Evolutionary conservation across 805 yeast species (phyloP).

Genomic region (Hanseniaspora nectarophila): DNA sequence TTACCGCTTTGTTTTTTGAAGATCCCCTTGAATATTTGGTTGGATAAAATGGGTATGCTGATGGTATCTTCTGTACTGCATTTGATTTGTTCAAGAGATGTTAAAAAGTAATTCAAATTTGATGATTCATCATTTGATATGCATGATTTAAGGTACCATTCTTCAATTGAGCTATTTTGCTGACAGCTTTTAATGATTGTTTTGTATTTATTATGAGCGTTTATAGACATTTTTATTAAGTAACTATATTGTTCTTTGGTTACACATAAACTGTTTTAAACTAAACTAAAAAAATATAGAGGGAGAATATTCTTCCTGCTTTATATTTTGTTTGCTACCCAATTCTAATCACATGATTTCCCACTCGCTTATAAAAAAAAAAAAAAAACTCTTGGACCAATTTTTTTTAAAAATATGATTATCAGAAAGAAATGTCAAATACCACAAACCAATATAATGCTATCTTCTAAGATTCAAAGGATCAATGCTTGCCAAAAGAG

Average conservation of each 20-base stretch:
- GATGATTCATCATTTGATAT: background rate
- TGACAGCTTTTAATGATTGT: too few species aligned
- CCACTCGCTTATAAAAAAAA: too few species aligned
- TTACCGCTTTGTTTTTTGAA: constrained; percentile 2
- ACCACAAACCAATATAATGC: background rate
- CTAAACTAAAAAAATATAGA: too few species aligned
- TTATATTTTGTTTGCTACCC: too few species aligned
- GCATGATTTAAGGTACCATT: background rate
- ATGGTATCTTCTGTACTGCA: background rate
- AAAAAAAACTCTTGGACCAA: too few species aligned
- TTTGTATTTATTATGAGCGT: background rate
- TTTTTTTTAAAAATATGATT: too few species aligned
- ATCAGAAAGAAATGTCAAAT: background rate
- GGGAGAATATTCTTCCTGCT: too few species aligned
- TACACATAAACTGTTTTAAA: too few species aligned
- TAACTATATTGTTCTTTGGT: too few species aligned
- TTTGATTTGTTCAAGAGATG: background rate
- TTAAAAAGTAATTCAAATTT: background rate
- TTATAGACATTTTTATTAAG: background rate
- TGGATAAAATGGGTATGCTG: constrained; percentile 7
- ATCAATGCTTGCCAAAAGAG: background rate
- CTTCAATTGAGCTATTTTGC: background rate
- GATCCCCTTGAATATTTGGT: constrained; percentile 8
- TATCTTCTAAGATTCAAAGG: background rate
- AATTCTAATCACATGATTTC: too few species aligned